phyloP scores from a whole-genome alignment of 1,284 basidiomycete genomes.

The Austroboletus novae-zelandiae region DNA sequence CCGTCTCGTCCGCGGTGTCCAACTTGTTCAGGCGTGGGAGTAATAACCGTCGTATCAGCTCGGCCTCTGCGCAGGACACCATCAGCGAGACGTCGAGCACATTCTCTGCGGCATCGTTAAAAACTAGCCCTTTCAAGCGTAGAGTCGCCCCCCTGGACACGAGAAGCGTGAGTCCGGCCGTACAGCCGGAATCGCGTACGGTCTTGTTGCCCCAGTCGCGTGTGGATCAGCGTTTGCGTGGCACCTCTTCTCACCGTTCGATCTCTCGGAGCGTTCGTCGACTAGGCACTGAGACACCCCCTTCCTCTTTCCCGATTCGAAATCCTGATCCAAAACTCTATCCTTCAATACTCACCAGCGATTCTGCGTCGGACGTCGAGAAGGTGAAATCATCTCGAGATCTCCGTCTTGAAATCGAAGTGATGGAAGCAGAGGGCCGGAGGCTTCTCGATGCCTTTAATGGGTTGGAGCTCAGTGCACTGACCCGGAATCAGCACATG shows the following conservation, averaged over 20 bases:
- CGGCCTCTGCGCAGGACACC: conserved; percentile 34
- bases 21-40: conserved; percentile 56
- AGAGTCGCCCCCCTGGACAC: conserved; percentile 24
- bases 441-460: conserved; percentile 73
- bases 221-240: conserved; percentile 16
- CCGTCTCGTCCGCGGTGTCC: conserved; percentile 57
- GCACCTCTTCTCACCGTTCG: conserved; percentile 24
- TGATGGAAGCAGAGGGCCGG: conserved; percentile 64
- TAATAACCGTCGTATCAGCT: conserved; percentile 42
- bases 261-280: conserved; percentile 25
- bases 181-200: conserved; percentile 10
- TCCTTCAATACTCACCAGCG: conserved; percentile 35
- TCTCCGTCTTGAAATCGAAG: conserved; percentile 61
- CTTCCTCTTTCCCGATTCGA: conserved; percentile 30
- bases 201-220: conserved; percentile 12
- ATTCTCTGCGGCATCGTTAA: conserved; percentile 47
- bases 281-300: conserved; percentile 25
- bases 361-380: conserved; percentile 47
- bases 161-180: conserved; percentile 9
- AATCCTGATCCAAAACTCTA: conserved; percentile 28
- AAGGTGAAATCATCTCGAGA: conserved; percentile 54
- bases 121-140: conserved; percentile 43
- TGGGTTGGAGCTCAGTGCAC: conserved; percentile 65
- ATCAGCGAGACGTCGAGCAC: conserved; percentile 44
- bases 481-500: conserved; percentile 51